Conservation (phyloP, 2,329 filamentous ascomycete genomes). For the Verticillium isaacii region DNA sequence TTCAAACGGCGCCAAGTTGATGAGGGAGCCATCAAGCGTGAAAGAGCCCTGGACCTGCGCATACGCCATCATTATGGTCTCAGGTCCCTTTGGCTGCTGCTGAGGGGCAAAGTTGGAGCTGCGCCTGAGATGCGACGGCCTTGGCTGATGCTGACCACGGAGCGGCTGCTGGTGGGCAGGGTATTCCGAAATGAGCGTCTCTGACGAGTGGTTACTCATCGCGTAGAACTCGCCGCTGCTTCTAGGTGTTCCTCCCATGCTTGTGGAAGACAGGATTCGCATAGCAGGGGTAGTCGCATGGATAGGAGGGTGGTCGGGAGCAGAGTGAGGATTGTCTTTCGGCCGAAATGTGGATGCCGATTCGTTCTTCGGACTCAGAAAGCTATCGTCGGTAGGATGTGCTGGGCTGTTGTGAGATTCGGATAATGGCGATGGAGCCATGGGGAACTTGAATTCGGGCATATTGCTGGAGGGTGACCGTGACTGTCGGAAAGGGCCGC, state of each 20-base stretch:
- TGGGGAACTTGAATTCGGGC: constrained; percentile 54
- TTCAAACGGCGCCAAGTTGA: constrained; percentile 87
- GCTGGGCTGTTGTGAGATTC: constrained; percentile 23
- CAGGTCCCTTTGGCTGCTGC: constrained; percentile 49
- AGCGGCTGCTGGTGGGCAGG: constrained; percentile 34
- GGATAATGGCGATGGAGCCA: constrained; percentile 35
- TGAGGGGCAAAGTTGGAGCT: constrained; percentile 35
- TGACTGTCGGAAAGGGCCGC: constrained; percentile 32
- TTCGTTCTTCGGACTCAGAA: constrained; percentile 31
- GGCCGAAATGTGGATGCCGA: constrained; percentile 19
- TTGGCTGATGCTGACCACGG: constrained; percentile 29
- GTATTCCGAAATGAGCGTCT: constrained; percentile 90
- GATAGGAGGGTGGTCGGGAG: not conserved
- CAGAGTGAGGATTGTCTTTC: not conserved
- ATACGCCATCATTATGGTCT: constrained; percentile 96
- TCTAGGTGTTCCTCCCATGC: constrained; percentile 72
- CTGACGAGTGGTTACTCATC: constrained; percentile 88
- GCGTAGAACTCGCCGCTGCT: constrained; percentile 96
- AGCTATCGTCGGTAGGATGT: constrained; percentile 28
- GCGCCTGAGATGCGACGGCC: constrained; percentile 40
- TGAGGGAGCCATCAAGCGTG: constrained; percentile 81
- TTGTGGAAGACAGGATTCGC: constrained; percentile 72
- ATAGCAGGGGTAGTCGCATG: constrained; percentile 41
- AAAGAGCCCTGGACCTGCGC: constrained; percentile 92
- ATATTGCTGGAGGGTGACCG: constrained; percentile 37